phyloP scores from a whole-genome alignment of 2,329 filamentous ascomycete species.

The Apiospora hydei region DNA sequence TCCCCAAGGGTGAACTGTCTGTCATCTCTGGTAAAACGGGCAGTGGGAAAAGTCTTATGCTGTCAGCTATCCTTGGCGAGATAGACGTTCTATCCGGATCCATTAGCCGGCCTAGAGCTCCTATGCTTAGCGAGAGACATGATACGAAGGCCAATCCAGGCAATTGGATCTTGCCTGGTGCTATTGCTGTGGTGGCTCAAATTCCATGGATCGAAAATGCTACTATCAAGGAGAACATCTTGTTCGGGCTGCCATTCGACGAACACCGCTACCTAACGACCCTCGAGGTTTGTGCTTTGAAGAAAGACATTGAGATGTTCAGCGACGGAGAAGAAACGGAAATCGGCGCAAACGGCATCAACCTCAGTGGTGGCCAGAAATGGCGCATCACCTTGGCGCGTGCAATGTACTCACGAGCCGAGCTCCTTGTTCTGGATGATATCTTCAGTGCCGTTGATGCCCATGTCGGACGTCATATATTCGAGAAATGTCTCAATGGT shows the following conservation, averaged over 20 bases:
- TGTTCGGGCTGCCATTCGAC: constrained; percentile 77
- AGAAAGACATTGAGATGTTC: constrained; percentile 79
- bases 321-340: constrained; percentile 80
- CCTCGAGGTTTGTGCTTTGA: constrained; percentile 74
- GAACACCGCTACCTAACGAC: constrained; percentile 74
- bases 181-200: constrained; percentile 79
- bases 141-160: constrained; percentile 67
- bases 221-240: constrained; percentile 78
- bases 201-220: constrained; percentile 89
- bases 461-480: constrained; percentile 80
- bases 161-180: constrained; percentile 74
- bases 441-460: constrained; percentile 86
- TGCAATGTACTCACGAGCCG: constrained; percentile 80
- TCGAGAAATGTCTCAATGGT: constrained; percentile 77
- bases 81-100: constrained; percentile 71
- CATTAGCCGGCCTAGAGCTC: constrained; percentile 62
- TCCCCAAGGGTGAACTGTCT: constrained; percentile 73
- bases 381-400: constrained; percentile 83
- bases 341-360: constrained; percentile 85
- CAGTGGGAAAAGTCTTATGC: constrained; percentile 77
- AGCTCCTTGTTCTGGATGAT: constrained; percentile 80
- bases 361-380: constrained; percentile 83
- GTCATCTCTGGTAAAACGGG: constrained; percentile 81
- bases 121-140: constrained; percentile 60
- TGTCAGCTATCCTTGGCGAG: constrained; percentile 78